Base-by-base conservation (phyloP, 106 monocot species). In the Dioscorea zingiberensis region DNA sequence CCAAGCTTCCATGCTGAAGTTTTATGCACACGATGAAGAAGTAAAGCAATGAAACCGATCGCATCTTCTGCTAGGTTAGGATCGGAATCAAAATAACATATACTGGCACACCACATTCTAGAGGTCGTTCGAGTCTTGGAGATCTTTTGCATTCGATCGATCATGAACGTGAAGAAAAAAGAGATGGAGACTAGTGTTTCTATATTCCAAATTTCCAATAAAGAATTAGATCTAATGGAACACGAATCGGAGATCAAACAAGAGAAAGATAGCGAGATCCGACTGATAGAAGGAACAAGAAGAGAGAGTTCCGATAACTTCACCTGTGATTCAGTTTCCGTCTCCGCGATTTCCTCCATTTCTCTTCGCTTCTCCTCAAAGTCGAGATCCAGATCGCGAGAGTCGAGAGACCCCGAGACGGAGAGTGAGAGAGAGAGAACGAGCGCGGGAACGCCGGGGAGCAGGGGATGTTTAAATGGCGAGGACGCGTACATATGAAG, bases 311-410 rank as follows among this genome's bases (percentile, higher is more conserved):
- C 30, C 23, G 6, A 25, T 6, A 60, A 29, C 28, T 21, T 77
- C 58, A 77, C 85, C 77, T 77, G 81, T 17, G 84, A 76, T 60
- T 84, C 80, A 47, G 48, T 53, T 54, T 81, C 77, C 13, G 81
- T 78, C 21, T 78, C 78, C 4, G 74, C 74, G 46, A 78, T 78
- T 58, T 71, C 85, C 44, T 28, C 72, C 58, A 62, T 67, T 51
- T 4, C 51, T 51, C 51, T 18, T 4, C 51, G 1, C 14, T 13
- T 7, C 38, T 38, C 38, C 38, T 38, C 38, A 10, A 38, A 10
- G 38, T 38, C 4, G 38, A 38, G 38, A 38, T 6, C n/a, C n/a
- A n/a, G n/a, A n/a, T n/a, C n/a, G n/a, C n/a, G n/a, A n/a, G n/a
- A n/a, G n/a, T n/a, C n/a, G n/a, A n/a, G n/a, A n/a, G n/a, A n/a